Evolutionary conservation across 129 eudicot genomes (phyloP).

Genomic region (Pseudognaphalium luteoalbum): DNA sequence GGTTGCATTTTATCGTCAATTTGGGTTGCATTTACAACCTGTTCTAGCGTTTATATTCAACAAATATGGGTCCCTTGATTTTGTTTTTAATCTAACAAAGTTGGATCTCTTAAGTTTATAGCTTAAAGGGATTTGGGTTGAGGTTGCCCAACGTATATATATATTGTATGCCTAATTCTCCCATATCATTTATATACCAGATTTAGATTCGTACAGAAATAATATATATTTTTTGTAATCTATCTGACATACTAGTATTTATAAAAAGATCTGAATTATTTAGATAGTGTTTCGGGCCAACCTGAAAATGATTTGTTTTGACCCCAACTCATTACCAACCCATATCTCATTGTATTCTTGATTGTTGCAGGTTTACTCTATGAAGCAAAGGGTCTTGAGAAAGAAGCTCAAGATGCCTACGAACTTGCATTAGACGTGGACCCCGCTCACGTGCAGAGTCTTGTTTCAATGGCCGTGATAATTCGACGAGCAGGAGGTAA

Average conservation of each 20-base stretch:
- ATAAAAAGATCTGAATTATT: not conserved
- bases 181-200: too few relatives aligned
- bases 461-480: constrained; percentile 65
- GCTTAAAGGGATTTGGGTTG: too few relatives aligned
- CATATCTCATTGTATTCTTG: not conserved
- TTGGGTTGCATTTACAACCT: not conserved
- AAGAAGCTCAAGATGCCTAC: constrained; percentile 68
- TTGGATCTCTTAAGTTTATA: not conserved
- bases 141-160: too few relatives aligned
- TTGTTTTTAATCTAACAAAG: not conserved
- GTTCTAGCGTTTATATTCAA: not conserved
- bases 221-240: not conserved
- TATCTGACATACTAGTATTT: not conserved
- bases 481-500: constrained; percentile 50
- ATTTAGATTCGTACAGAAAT: not conserved
- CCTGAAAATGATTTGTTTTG: not conserved
- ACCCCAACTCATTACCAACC: not conserved
- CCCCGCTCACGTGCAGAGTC: constrained; percentile 65
- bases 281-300: not conserved
- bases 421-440: constrained; percentile 64
- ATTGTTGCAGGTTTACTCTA: constrained; percentile 56
- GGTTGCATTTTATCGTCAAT: too few relatives aligned
- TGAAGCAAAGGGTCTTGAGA: constrained; percentile 69
- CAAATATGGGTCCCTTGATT: not conserved
- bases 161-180: too few relatives aligned